Conservation (phyloP, 805 yeast species). For the Pichia manshurica region DNA sequence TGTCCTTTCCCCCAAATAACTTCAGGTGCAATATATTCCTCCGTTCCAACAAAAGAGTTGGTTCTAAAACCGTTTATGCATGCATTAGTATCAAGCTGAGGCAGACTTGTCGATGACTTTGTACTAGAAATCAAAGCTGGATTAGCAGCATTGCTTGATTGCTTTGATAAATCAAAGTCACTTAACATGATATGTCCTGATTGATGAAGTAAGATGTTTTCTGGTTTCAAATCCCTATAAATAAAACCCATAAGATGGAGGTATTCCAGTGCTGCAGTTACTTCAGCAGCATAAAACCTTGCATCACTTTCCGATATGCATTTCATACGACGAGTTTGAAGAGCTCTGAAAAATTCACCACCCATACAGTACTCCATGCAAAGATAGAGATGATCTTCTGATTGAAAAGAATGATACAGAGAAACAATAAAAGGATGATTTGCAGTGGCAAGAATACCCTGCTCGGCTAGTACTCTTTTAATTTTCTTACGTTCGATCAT, state of each 20-base stretch:
- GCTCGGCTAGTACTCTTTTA: constrained; percentile 92
- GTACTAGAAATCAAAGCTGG: constrained; percentile 55
- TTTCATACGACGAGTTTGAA: constrained; percentile 84
- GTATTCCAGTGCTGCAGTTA: constrained; percentile 93
- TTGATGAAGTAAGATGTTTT: constrained; percentile 87
- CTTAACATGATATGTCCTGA: constrained; percentile 98
- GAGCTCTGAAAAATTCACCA: constrained; percentile 94
- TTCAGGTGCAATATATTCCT: constrained; percentile 97
- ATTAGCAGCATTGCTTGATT: constrained; percentile 66
- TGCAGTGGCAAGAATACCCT: constrained; percentile 89
- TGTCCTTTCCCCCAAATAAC: constrained; percentile 97
- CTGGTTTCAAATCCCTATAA: constrained; percentile 95
- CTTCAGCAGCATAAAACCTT: constrained; percentile 91
- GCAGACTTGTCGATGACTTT: constrained; percentile 35
- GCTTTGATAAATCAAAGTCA: constrained; percentile 93
- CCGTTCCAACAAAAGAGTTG: constrained; percentile 97
- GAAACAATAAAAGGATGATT: constrained; percentile 98
- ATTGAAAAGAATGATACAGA: constrained; percentile 91
- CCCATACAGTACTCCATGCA: constrained; percentile 99
- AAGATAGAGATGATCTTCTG: constrained; percentile 81
- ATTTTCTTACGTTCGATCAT: constrained; percentile 94
- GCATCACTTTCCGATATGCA: constrained; percentile 88
- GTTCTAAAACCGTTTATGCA: constrained; percentile 96
- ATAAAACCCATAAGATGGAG: constrained; percentile 95
- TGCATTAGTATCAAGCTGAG: constrained; percentile 85